These are phyloP conservation scores for Talaromyces sp. DNA, from an alignment of 2,329 filamentous ascomycete species.

Conservation along the genomic window DNA sequence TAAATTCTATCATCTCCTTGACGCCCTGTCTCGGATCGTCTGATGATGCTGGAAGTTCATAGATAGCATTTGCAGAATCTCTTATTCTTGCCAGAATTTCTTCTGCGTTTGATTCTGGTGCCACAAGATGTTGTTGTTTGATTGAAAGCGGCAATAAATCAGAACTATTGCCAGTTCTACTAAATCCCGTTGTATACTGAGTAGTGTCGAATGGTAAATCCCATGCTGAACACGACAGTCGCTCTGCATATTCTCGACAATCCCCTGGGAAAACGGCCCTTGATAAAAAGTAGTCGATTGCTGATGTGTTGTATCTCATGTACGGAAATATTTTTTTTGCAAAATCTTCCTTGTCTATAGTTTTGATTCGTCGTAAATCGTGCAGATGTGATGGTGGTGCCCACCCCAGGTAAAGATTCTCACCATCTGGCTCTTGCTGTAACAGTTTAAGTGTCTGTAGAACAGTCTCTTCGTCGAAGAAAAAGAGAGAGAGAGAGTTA, in stretches of 20 bases:
- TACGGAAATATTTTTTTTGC: slow-evolving; percentile 45
- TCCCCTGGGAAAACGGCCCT: slow-evolving; percentile 57
- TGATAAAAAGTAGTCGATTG: slow-evolving; percentile 59
- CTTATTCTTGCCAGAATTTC: neutral
- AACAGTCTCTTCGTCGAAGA: neutral
- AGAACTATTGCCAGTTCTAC: slow-evolving; percentile 61
- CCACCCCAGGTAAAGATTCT: neutral
- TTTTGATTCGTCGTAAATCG: neutral
- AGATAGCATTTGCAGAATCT: neutral
- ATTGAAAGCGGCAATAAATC: slow-evolving; percentile 55
- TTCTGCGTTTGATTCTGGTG: slow-evolving; percentile 42
- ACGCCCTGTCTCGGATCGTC: neutral
- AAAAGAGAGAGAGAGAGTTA: too few species aligned
- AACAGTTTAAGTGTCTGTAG: neutral
- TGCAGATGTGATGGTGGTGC: neutral
- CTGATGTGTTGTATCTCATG: slow-evolving; percentile 48
- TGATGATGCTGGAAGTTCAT: neutral
- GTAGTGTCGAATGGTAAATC: neutral
- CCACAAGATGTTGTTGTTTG: slow-evolving; percentile 52
- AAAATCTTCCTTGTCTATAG: neutral
- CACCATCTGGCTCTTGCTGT: neutral
- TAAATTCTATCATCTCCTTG: slow-evolving; percentile 41
- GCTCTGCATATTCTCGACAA: slow-evolving; percentile 49
- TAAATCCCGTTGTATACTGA: slow-evolving; percentile 58
- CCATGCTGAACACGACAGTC: slow-evolving; percentile 52